Base-by-base conservation (phyloP, 179 eudicot genomes). In the Gypsophila paniculata region DNA sequence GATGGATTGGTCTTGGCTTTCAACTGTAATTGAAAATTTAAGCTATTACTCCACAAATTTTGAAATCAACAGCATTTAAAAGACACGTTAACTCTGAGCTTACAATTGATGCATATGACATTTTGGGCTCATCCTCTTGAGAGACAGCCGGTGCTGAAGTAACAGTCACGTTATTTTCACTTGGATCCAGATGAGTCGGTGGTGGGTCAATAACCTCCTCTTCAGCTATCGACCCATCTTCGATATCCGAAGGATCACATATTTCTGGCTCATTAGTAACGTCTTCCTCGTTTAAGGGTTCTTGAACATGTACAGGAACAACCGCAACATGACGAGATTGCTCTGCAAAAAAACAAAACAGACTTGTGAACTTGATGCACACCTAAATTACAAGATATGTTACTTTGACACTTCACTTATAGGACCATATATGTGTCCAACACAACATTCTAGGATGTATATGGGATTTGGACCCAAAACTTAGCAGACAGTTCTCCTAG, bases 101-200 rank as follows among this genome's bases (percentile, higher is more conserved):
- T 81, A 91, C 97, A 59, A 91, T 90, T 38, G 96, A 84, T 53
- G 97, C 97, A 82, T 91, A 91, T 44, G 97, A 85, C 72, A 73
- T 82, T 82, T 86, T 87, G 65, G 80, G 84, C 70, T 59, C 85
- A 70, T 85, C 88, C 64, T 79, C 91, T 73, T 77, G 88, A 18
- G 80, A 42, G 49, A 77, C 75, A 38, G 87, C 39, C 42, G 84
- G 74, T 71, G 73, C 82, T 59, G 86, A 74, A 72, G 74, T 72
- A 54, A 67, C 76, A 57, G 77, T 53, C 53, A 64, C 61, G 54
- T 25, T 51, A 75, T 86, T 51, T 77, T 87, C 85, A 67, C 69
- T 78, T 55, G 78, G 80, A 73, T 55, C 81, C 57, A 76, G 44
- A 44, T 78, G 78, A 70, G 70, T 34, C 58, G 85, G 78, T 62